Base-by-base conservation (phyloP, 306 rosid species). In the Fragaria vesca region DNA sequence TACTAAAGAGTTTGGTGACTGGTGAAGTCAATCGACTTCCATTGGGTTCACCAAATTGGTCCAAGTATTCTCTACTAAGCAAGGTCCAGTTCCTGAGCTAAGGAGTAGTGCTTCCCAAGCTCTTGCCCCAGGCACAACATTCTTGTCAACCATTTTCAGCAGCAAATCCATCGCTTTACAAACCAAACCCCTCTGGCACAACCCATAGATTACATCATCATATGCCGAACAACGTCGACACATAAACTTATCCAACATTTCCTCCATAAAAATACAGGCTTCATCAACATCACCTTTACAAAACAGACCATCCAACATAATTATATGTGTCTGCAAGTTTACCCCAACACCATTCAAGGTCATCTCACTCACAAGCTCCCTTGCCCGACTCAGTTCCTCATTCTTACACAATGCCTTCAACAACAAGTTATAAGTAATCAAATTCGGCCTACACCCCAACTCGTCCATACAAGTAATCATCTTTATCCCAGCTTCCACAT, bases 371-470 rank as follows among this genome's bases (percentile, higher is more conserved):
- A 93, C 12, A 74, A 90, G 73, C 76, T 63, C 85, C 79, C 54
- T 86, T 0, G 88, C 91, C 47, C 77, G 79, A 38, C 30, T 24
- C 10, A 90, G 50, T 73, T 90, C 84, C 72, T 86, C 85, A 12
- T 66, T 73, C 77, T 76, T 74, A 78, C 84, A 84, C 43, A 89
- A 61, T 1, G 85, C 88, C 71, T 83, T 87, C 81, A 94, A 40
- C 76, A 94, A 71, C 48, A 86, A 80, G 84, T 89, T 90, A 67
- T 81, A 92, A 60, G 97, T 90, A 81, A 89, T 90, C 80, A 87
- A 87, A 86, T 94, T 82, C 10, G 97, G 84, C 74, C 87, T 79
- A 86, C 91, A 89, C 38, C 91, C 90, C 76, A 94, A 82, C 51
- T 82, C 86, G 62, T 92, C 91, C 96, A 92, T 92, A 36, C 80